Percentiles rank a stretch among this genome's conserved stretches.
Conservation (phyloP, 139 green algal species). For the Chlorella sp. region DNA sequence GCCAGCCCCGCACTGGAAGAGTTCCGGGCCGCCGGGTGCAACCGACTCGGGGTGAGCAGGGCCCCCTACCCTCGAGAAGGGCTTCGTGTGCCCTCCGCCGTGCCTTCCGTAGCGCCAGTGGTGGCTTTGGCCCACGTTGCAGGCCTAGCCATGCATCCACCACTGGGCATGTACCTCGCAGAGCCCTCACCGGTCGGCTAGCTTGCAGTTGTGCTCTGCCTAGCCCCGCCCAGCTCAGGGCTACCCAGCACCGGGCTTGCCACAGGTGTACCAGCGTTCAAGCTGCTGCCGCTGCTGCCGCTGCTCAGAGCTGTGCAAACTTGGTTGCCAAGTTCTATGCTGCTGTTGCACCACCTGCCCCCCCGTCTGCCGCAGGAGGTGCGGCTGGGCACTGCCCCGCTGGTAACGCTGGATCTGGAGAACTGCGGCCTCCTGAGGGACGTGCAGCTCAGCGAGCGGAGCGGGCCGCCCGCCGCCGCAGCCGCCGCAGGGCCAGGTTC, state of each 20-base stretch:
- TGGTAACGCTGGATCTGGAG: slow-evolving; percentile 11
- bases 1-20: neutral
- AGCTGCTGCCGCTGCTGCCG: neutral
- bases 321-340: neutral
- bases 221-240: too few relatives aligned
- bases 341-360: neutral
- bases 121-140: neutral
- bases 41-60: slow-evolving; percentile 11
- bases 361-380: neutral
- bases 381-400: slow-evolving; percentile 4
- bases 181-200: too few relatives aligned
- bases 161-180: neutral
- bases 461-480: neutral
- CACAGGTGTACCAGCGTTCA: neutral
- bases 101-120: neutral
- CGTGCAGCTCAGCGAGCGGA: slow-evolving; percentile 19
- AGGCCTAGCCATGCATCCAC: neutral
- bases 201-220: too few relatives aligned
- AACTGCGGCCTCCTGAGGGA: slow-evolving; percentile 27
- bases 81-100: neutral
- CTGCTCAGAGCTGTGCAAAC: neutral
- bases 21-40: neutral
- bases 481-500: neutral
- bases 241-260: neutral
- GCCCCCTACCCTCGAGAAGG: neutral